phyloP scores from a whole-genome alignment of 2,329 filamentous ascomycete genomes.

The Ceratocystis huliohia region DNA sequence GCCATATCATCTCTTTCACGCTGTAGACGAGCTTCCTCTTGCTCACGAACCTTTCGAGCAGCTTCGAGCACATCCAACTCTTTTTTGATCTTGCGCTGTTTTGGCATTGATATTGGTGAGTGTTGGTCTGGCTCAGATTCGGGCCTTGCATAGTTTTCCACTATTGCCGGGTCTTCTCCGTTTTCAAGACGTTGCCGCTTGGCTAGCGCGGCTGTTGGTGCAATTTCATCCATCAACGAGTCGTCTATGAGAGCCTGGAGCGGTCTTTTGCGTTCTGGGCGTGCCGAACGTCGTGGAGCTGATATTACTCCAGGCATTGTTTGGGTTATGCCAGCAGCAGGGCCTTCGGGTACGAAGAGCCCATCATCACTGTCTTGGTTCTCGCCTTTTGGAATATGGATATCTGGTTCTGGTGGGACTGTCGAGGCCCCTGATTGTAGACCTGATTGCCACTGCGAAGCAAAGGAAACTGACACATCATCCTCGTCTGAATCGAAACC shows the following conservation, averaged over 20 bases:
- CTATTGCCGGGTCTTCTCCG: constrained; percentile 34
- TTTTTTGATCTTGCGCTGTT: constrained; percentile 40
- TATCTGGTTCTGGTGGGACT: constrained; percentile 13
- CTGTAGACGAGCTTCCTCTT: constrained; percentile 51
- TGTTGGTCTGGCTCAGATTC: constrained; percentile 17
- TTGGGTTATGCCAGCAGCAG: constrained; percentile 20
- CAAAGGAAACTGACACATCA: constrained; percentile 24
- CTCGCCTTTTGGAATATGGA: constrained; percentile 13
- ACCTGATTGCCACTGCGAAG: constrained; percentile 1
- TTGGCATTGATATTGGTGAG: constrained; percentile 24
- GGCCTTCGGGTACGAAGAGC: constrained; percentile 46
- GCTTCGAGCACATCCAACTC: constrained; percentile 58
- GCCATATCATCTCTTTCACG: constrained; percentile 43
- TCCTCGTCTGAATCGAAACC: constrained; percentile 48
- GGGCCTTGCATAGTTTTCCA: constrained; percentile 23
- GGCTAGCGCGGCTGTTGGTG: constrained; percentile 62
- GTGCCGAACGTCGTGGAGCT: constrained; percentile 17
- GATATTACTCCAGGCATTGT: constrained; percentile 23
- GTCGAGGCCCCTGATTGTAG: constrained; percentile 18
- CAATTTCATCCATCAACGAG: constrained; percentile 52
- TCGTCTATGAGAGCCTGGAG: constrained; percentile 36
- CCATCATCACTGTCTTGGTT: constrained; percentile 31
- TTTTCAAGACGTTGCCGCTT: constrained; percentile 63
- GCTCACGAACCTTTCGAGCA: constrained; percentile 46
- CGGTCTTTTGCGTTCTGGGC: constrained; percentile 35